phyloP scores from a whole-genome alignment of 2,329 filamentous ascomycete genomes.

The Verticillium isaacii region DNA sequence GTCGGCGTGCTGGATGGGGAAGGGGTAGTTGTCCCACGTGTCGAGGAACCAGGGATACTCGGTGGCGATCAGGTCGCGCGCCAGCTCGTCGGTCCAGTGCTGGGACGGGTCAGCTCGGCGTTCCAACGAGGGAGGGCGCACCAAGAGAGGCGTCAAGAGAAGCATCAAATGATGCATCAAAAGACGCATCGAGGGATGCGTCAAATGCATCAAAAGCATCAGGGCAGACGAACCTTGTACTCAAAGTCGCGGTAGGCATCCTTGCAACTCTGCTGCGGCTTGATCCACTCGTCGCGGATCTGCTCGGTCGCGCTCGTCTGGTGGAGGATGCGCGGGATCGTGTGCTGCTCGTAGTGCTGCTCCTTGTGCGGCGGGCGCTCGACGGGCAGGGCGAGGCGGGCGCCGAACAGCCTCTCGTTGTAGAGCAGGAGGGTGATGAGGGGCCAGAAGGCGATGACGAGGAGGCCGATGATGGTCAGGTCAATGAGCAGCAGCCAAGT shows the following conservation, averaged over 20 bases:
- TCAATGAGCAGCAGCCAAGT: conserved; percentile 60
- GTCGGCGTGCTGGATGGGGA: conserved; percentile 69
- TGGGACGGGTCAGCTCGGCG: conserved; percentile 21
- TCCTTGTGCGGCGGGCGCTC: conserved; percentile 21
- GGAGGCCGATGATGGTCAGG: conserved; percentile 56
- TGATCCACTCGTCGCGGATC: conserved; percentile 23
- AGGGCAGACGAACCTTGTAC: conserved; percentile 10
- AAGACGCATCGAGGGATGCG: neutral
- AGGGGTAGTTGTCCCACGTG: conserved; percentile 65
- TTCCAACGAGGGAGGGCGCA: too few species aligned
- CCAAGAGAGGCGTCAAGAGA: neutral
- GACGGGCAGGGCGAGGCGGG: conserved; percentile 20
- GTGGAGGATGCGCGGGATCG: conserved; percentile 20
- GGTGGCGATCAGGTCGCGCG: conserved; percentile 61
- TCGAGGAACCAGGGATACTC: conserved; percentile 70
- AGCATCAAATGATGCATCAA: too few species aligned
- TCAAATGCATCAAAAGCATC: neutral
- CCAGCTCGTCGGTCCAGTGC: conserved; percentile 68
- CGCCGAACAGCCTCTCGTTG: conserved; percentile 15
- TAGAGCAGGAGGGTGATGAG: conserved; percentile 20
- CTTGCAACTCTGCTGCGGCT: conserved; percentile 24
- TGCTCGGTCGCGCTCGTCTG: conserved; percentile 19
- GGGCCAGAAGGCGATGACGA: conserved; percentile 55
- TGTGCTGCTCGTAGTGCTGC: conserved; percentile 27
- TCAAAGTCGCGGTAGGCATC: conserved; percentile 28